Evolutionary conservation across 1,284 basidiomycete genomes (phyloP).

Genomic region (Anthracocystis setariae): DNA sequence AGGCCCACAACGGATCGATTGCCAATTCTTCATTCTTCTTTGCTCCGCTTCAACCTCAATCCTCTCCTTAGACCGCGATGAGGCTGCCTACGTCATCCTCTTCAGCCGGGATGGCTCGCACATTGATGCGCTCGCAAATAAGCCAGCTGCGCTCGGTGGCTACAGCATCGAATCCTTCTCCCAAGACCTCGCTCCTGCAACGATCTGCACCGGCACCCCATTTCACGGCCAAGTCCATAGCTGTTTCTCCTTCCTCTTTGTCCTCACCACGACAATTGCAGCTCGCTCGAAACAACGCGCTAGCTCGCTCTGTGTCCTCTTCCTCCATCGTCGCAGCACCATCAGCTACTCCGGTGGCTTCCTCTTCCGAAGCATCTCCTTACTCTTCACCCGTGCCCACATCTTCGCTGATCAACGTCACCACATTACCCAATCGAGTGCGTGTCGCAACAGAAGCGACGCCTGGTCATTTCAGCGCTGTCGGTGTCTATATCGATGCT

Average conservation of each 20-base stretch:
- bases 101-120: slow-evolving; percentile 13
- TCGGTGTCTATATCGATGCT: slow-evolving; percentile 92
- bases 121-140: slow-evolving; percentile 10
- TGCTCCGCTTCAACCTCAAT: not conserved
- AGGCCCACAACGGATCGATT: not conserved
- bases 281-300: slow-evolving; percentile 15
- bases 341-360: slow-evolving; percentile 5
- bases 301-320: slow-evolving; percentile 36
- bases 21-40: not conserved
- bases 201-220: slow-evolving; percentile 10
- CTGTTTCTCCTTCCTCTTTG: slow-evolving; percentile 1
- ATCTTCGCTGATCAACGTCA: slow-evolving; percentile 70
- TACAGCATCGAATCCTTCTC: slow-evolving; percentile 13
- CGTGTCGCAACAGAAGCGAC: slow-evolving; percentile 89
- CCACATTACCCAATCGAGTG: slow-evolving; percentile 89
- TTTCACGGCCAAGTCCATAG: slow-evolving; percentile 4
- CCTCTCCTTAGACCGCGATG: slow-evolving; percentile 8
- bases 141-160: slow-evolving; percentile 17
- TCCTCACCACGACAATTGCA: slow-evolving; percentile 11
- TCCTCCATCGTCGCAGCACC: slow-evolving; percentile 13
- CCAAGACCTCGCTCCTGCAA: slow-evolving; percentile 9
- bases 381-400: slow-evolving; percentile 41
- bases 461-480: slow-evolving; percentile 92
- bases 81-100: slow-evolving; percentile 16
- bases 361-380: slow-evolving; percentile 20